These are phyloP conservation scores for Quercus robur DNA, from an alignment of 306 rosid species.

Conservation along the genomic window DNA sequence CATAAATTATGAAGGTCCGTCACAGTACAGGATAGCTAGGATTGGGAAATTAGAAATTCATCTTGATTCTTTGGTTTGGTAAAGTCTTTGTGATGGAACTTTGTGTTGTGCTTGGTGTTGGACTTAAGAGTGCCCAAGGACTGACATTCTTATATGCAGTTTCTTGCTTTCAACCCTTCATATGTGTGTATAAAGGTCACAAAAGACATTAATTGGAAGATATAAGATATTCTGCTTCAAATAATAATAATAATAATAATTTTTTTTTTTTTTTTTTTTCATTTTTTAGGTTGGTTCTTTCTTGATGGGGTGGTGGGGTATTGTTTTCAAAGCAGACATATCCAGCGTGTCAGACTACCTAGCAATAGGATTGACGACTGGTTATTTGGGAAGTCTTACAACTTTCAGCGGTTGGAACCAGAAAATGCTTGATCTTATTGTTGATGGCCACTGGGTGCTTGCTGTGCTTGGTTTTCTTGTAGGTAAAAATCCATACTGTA, in stretches of 20 bases:
- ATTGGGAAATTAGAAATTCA: neutral
- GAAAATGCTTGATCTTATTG: constrained; percentile 81
- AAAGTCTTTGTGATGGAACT: neutral
- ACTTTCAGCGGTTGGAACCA: constrained; percentile 96
- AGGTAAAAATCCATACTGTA: constrained; percentile 38
- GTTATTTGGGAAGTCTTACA: constrained; percentile 91
- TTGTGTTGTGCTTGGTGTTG: neutral
- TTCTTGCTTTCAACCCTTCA: neutral
- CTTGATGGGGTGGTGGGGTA: constrained; percentile 95
- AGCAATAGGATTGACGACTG: constrained; percentile 72
- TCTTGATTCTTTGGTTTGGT: neutral
- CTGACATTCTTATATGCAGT: neutral
- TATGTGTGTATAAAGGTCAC: neutral
- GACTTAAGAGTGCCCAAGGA: neutral
- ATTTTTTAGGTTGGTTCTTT: constrained; percentile 74
- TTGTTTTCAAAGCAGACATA: constrained; percentile 75
- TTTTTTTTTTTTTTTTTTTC: neutral
- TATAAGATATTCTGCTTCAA: constrained; percentile 3
- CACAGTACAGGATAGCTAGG: neutral
- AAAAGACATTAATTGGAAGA: neutral
- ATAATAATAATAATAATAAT: too few relatives aligned
- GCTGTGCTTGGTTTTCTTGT: constrained; percentile 59
- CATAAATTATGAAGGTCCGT: neutral
- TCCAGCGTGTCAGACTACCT: constrained; percentile 61
- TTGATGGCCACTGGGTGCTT: constrained; percentile 60